phyloP scores from a whole-genome alignment of 345 rosid genomes.

The Hypericum androsaemum region DNA sequence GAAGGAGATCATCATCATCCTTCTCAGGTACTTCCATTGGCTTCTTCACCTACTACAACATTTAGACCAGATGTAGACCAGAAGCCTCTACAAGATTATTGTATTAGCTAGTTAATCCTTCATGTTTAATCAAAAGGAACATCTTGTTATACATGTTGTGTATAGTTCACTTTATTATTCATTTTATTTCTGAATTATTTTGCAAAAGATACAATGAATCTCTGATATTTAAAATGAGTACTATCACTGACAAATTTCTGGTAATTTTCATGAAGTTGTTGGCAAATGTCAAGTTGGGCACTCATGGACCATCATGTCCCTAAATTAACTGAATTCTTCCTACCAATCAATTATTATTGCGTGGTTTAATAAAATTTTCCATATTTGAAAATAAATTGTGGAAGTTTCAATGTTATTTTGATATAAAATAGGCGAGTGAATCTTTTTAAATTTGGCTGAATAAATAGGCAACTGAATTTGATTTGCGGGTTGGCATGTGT shows the following conservation, averaged over 20 bases:
- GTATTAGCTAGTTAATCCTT: no score
- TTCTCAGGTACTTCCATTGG: slow-evolving; percentile 60
- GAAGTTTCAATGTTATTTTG: no score
- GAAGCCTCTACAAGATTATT: slow-evolving; percentile 4
- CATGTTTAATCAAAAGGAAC: no score
- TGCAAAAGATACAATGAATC: not conserved
- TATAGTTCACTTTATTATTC: slow-evolving; percentile 1
- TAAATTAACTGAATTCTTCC: not conserved
- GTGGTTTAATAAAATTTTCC: no score
- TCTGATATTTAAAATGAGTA: no score
- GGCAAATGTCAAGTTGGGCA: slow-evolving; percentile 5
- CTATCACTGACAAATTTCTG: slow-evolving; percentile 15
- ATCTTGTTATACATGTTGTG: no score
- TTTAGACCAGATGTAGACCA: slow-evolving; percentile 28
- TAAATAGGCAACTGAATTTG: no score
- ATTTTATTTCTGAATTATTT: slow-evolving; percentile 11
- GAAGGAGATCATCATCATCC: slow-evolving; percentile 25
- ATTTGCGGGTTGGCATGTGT: no score
- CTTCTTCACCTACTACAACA: slow-evolving; percentile 44
- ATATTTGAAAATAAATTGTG: no score
- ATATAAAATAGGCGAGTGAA: no score
- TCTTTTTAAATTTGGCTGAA: no score
- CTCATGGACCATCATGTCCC: slow-evolving; percentile 2
- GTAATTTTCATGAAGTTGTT: slow-evolving; percentile 1
- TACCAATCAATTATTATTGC: no score